Evolutionary conservation across 1,284 basidiomycete species (phyloP).

Genomic region (Malassezia slooffiae): DNA sequence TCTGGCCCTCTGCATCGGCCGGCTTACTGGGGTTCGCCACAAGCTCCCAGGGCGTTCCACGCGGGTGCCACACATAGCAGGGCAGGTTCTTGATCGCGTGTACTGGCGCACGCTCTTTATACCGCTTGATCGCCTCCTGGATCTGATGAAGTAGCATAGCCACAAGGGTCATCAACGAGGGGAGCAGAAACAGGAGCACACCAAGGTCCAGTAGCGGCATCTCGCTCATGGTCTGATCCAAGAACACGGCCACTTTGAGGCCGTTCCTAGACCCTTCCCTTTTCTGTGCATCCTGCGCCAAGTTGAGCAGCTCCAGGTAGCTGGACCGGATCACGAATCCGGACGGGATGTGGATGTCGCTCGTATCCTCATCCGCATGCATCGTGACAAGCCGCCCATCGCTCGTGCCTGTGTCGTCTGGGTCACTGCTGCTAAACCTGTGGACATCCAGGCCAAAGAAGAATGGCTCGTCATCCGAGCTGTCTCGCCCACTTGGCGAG

Average conservation of each 20-base stretch:
- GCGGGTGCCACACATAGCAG: slow-evolving; percentile 30
- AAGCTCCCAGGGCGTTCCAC: too few relatives aligned
- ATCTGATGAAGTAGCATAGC: slow-evolving; percentile 38
- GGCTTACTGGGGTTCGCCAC: too few relatives aligned
- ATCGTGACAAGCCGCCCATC: slow-evolving; percentile 40
- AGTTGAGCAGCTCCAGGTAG: slow-evolving; percentile 33
- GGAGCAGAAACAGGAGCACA: slow-evolving; percentile 37
- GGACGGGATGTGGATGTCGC: slow-evolving; percentile 39
- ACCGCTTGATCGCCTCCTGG: slow-evolving; percentile 26
- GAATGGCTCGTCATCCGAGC: slow-evolving; percentile 1
- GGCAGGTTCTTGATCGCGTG: slow-evolving; percentile 34
- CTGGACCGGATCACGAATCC: slow-evolving; percentile 42
- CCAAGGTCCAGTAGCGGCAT: slow-evolving; percentile 36
- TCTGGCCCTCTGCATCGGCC: too few relatives aligned
- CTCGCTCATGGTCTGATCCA: slow-evolving; percentile 25
- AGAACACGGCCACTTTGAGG: slow-evolving; percentile 34
- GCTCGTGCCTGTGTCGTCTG: slow-evolving; percentile 25
- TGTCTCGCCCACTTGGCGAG: too few relatives aligned
- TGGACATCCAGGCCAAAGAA: not conserved
- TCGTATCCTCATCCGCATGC: slow-evolving; percentile 37
- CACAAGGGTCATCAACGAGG: slow-evolving; percentile 38
- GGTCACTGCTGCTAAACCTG: slow-evolving; percentile 17
- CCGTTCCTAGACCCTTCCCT: too few relatives aligned
- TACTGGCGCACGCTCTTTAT: slow-evolving; percentile 40
- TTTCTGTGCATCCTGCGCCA: not conserved